These are phyloP conservation scores for Cyclotella cryptica DNA, from an alignment of 108 stramenopile genomes.

Conservation along the genomic window DNA sequence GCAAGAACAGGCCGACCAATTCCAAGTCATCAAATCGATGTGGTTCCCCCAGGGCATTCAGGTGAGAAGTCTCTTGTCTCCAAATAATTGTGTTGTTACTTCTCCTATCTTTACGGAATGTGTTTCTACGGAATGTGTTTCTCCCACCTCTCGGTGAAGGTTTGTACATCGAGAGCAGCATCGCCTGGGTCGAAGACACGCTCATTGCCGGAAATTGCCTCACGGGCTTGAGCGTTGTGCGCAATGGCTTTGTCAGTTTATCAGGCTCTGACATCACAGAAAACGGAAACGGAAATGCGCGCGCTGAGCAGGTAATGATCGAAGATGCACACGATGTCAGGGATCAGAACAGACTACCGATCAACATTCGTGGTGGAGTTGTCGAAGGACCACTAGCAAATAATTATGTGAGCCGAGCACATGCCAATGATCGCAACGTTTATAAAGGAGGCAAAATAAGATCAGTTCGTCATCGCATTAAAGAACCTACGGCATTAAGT, in stretches of 20 bases:
- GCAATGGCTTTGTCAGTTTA: constrained; percentile 33
- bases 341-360: not conserved
- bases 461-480: not conserved
- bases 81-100: not conserved
- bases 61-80: constrained; percentile 29
- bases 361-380: constrained; percentile 31
- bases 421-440: not conserved
- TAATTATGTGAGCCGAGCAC: constrained; percentile 18
- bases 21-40: constrained; percentile 32
- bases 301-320: constrained; percentile 18
- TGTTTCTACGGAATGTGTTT: not conserved
- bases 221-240: constrained; percentile 38
- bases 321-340: constrained; percentile 42
- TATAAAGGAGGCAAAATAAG: constrained; percentile 13
- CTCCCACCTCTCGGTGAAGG: not conserved
- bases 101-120: not conserved
- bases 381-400: constrained; percentile 29
- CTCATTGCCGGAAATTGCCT: constrained; percentile 41
- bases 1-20: constrained; percentile 15
- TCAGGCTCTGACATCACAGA: constrained; percentile 34
- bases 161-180: constrained; percentile 48
- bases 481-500: constrained; percentile 17
- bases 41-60: constrained; percentile 43
- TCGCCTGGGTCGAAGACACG: constrained; percentile 37
- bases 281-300: constrained; percentile 4